A percentile compares a stretch with the other conserved stretches of the same genome.
phyloP scores from a whole-genome alignment of 73 alveolate species.

The Blepharisma stoltei region DNA sequence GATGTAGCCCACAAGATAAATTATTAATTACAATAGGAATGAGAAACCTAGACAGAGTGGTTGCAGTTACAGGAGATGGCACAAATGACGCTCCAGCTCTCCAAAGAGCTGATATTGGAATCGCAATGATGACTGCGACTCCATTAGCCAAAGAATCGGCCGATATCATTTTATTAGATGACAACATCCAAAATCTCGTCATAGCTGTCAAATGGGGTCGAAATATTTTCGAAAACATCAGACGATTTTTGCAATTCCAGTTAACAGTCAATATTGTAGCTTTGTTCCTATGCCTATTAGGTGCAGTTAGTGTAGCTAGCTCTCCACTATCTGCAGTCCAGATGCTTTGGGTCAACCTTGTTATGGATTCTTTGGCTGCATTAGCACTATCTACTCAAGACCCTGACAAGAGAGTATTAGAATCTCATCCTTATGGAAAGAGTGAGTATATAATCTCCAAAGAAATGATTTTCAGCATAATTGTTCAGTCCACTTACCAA shows the following conservation, averaged over 20 bases:
- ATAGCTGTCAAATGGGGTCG: slow-evolving; percentile 96
- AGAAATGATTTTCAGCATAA: slow-evolving; percentile 86
- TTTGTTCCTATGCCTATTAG: slow-evolving; percentile 80
- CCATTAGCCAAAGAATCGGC: slow-evolving; percentile 98
- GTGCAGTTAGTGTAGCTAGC: slow-evolving; percentile 79
- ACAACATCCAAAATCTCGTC: slow-evolving; percentile 89
- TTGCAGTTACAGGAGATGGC: slow-evolving; percentile 95
- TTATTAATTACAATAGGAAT: slow-evolving; percentile 82
- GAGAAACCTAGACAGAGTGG: slow-evolving; percentile 73
- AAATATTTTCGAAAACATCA: slow-evolving; percentile 83
- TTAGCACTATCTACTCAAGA: slow-evolving; percentile 95
- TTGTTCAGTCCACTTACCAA: slow-evolving; percentile 74
- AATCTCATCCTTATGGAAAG: slow-evolving; percentile 78
- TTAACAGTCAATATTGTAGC: slow-evolving; percentile 91
- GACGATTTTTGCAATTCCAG: slow-evolving; percentile 90
- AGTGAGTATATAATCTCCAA: slow-evolving; percentile 86
- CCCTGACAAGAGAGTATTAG: slow-evolving; percentile 76
- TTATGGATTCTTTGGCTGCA: slow-evolving; percentile 95
- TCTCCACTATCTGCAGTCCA: slow-evolving; percentile 84
- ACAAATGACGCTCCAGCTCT: slow-evolving; percentile 93
- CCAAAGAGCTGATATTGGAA: slow-evolving; percentile 89
- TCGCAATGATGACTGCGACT: slow-evolving; percentile 97
- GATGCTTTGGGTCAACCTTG: slow-evolving; percentile 86
- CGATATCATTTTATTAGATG: slow-evolving; percentile 94
- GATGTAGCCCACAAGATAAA: slow-evolving; percentile 90